A percentile compares a stretch with the other conserved stretches of the same genome.
Conservation (phyloP, 169 alveolate genomes). For the Plasmodium inui region DNA sequence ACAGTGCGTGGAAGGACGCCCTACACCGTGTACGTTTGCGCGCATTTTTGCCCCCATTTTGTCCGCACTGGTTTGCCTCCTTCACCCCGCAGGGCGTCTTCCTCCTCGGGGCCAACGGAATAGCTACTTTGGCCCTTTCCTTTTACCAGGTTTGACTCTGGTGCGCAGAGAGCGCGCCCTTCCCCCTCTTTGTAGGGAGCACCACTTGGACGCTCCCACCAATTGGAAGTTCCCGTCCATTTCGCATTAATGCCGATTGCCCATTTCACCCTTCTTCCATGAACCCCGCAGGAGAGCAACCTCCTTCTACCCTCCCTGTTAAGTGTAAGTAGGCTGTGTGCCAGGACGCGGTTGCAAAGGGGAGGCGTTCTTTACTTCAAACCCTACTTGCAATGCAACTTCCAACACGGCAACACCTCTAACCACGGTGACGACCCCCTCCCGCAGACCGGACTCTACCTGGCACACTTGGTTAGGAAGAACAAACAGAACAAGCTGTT, state of each 20-base stretch:
- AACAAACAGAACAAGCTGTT: background rate
- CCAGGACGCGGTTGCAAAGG: background rate
- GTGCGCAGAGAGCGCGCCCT: background rate
- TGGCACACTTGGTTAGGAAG: background rate
- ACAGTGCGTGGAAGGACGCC: background rate
- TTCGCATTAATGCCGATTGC: background rate
- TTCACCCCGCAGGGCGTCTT: background rate
- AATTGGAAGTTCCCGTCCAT: background rate
- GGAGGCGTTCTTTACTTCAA: background rate
- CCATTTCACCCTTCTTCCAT: background rate
- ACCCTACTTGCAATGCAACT: too few relatives aligned
- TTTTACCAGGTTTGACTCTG: background rate
- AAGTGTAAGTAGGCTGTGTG: constrained; percentile 14
- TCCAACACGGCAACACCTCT: background rate
- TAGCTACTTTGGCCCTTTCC: constrained; percentile 1
- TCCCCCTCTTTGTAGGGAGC: background rate
- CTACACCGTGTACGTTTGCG: background rate
- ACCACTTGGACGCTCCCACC: background rate
- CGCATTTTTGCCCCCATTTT: background rate
- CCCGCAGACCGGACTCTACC: constrained; percentile 32
- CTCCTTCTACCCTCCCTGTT: constrained; percentile 24
- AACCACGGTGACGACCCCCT: background rate
- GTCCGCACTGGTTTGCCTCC: background rate
- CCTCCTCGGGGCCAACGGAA: constrained; percentile 29
- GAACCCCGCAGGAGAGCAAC: constrained; percentile 5